Evolutionary conservation across 2,329 filamentous ascomycete species (phyloP).

Genomic region (Ophiostoma populinum): DNA sequence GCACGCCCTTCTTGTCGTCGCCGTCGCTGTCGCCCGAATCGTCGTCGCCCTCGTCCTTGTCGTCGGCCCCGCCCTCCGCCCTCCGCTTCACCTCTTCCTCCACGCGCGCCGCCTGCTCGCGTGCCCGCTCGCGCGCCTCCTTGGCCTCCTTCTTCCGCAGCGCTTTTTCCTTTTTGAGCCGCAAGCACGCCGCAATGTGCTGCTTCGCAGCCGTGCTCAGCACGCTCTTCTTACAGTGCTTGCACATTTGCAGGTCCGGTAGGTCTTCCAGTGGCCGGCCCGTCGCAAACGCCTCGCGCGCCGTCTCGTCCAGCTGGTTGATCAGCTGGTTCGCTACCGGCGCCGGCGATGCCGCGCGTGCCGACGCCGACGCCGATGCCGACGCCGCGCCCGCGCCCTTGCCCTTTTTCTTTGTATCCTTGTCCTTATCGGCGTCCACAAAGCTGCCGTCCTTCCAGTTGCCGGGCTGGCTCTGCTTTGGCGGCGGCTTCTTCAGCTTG

Average conservation of each 20-base stretch:
- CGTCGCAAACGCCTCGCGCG: slow-evolving; percentile 63
- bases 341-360: slow-evolving; percentile 29
- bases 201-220: slow-evolving; percentile 56
- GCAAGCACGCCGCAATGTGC: slow-evolving; percentile 71
- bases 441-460: slow-evolving; percentile 56
- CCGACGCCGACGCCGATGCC: too few relatives aligned
- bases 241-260: slow-evolving; percentile 69
- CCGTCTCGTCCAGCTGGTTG: slow-evolving; percentile 56
- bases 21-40: slow-evolving; percentile 22
- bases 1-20: slow-evolving; percentile 24
- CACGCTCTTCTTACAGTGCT: slow-evolving; percentile 84
- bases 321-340: slow-evolving; percentile 26
- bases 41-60: slow-evolving; percentile 21
- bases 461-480: slow-evolving; percentile 47
- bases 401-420: slow-evolving; percentile 31
- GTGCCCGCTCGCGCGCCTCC: slow-evolving; percentile 50
- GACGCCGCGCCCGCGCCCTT: slow-evolving; percentile 25
- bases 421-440: slow-evolving; percentile 28
- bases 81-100: slow-evolving; percentile 37
- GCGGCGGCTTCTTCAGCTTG: slow-evolving; percentile 44
- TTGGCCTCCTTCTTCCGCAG: slow-evolving; percentile 60
- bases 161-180: slow-evolving; percentile 68
- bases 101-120: slow-evolving; percentile 40
- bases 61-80: slow-evolving; percentile 33
- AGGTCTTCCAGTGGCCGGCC: slow-evolving; percentile 67